Percentiles rank a stretch among this genome's conserved stretches.
Conservation (phyloP, 495 filamentous ascomycete genomes). For the Geopyxis carbonaria region DNA sequence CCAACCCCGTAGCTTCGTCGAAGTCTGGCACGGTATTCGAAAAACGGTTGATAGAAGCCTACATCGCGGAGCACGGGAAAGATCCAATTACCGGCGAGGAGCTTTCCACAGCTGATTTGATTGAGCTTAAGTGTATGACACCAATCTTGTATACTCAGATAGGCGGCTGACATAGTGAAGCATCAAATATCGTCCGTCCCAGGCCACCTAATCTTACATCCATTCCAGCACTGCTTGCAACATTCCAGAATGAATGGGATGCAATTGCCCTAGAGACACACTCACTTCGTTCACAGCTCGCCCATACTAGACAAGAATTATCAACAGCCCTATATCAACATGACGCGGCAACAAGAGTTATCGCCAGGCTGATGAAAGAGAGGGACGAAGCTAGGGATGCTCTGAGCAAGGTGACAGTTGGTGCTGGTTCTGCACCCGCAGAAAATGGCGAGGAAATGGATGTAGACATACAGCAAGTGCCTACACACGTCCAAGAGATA, state of each 20-base stretch:
- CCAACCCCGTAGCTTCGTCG: slow-evolving; percentile 82
- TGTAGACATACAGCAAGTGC: slow-evolving; percentile 53
- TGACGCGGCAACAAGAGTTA: slow-evolving; percentile 85
- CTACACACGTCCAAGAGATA: slow-evolving; percentile 52
- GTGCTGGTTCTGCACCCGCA: slow-evolving; percentile 32
- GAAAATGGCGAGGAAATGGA: slow-evolving; percentile 72
- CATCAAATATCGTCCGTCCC: slow-evolving; percentile 62
- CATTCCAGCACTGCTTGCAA: slow-evolving; percentile 83
- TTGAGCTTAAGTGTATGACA: slow-evolving; percentile 49
- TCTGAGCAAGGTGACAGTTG: slow-evolving; percentile 66
- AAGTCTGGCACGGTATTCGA: slow-evolving; percentile 94
- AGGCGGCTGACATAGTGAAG: slow-evolving; percentile 14
- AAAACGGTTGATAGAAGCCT: slow-evolving; percentile 84
- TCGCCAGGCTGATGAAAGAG: slow-evolving; percentile 73
- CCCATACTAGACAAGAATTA: slow-evolving; percentile 82
- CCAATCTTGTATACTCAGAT: background rate
- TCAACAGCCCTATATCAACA: slow-evolving; percentile 87
- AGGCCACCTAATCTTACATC: slow-evolving; percentile 90
- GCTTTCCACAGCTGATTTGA: slow-evolving; percentile 65
- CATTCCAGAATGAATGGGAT: slow-evolving; percentile 99
- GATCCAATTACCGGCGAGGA: slow-evolving; percentile 88
- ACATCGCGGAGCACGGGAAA: slow-evolving; percentile 83
- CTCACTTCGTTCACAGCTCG: slow-evolving; percentile 69
- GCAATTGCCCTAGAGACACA: slow-evolving; percentile 78
- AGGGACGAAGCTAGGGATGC: slow-evolving; percentile 86